Base-by-base conservation (phyloP, 2,329 filamentous ascomycete genomes). In the Fusarium nelsonii region DNA sequence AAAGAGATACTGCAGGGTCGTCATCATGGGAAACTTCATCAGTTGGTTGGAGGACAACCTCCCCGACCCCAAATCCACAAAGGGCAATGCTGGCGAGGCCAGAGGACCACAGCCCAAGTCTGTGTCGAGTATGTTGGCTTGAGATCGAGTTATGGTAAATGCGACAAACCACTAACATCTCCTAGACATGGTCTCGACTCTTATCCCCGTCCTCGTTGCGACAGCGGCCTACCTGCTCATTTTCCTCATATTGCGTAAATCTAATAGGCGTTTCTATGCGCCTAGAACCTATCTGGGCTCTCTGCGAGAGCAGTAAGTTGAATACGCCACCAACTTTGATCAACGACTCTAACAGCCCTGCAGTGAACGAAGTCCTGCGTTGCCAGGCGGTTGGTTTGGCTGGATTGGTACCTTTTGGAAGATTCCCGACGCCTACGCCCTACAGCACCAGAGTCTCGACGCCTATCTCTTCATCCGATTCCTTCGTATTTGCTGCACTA, bases 361-460 rank as follows among this genome's bases (percentile, higher is more conserved):
- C 68, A 85, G 84, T 69, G 85, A 90, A 72, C 86, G 88, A 36
- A 86, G 85, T 49, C 86, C 86, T 2, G 76, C 81, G 16, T 82
- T 89, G 3, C 85, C 87, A 4, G 81, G 76, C n/a, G 88, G 88
- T 43, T 78, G 86, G 51, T 83, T 90, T 74, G 83, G 85, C 72
- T 92, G 90, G 90, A 79, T 92, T 65, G 79, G 78, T 40, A 81
- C 85, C 11, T 89, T 92, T 79, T 87, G 86, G 80, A 86, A 86
- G 72, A 80, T 89, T 46, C 84, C 85, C 8, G 94, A 97, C 78
- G 89, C 89, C 62, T 96, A 93, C 73, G 86, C 94, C 28, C 86
- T 97, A 40, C 91, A 94, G 71, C 93, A 97, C 79, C 92, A 94
- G 78, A 94, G 93, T 4, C 87, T 98, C 68, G 95, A 98, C 78